Conservation (phyloP, 2,329 filamentous ascomycete species). For the Penicillium sp. region DNA sequence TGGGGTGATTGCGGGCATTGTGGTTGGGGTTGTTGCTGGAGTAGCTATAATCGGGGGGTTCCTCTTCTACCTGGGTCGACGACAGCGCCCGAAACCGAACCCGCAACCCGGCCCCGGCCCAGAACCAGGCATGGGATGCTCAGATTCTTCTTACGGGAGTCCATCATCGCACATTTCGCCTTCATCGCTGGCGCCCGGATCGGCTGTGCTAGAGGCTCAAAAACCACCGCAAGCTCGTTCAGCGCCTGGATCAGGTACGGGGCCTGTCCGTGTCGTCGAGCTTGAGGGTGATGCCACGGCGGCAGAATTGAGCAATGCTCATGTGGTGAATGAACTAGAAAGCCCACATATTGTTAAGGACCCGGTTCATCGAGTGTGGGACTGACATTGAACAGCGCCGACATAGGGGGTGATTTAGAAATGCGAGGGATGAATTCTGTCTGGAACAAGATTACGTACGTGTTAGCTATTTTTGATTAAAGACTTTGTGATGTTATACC, state of each 20-base stretch:
- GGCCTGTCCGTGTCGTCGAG: conserved; percentile 7
- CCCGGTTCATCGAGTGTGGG: neutral
- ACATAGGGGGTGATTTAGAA: neutral
- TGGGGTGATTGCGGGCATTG: conserved; percentile 12
- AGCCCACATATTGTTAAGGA: neutral
- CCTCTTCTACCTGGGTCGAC: conserved; percentile 7
- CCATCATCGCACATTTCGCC: neutral
- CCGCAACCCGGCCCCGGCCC: neutral
- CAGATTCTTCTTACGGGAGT: neutral
- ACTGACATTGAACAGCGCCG: neutral
- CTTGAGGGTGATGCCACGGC: conserved; percentile 8
- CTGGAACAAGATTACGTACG: too few relatives aligned
- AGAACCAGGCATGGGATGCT: neutral
- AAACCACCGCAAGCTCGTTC: conserved; percentile 1
- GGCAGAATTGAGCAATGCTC: conserved; percentile 10
- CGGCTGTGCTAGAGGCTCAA: neutral
- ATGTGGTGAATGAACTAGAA: conserved; percentile 10
- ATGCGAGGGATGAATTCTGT: too few relatives aligned
- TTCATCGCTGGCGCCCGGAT: neutral
- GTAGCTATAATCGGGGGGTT: conserved; percentile 8
- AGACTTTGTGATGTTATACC: too few relatives aligned
- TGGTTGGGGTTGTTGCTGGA: conserved; percentile 11
- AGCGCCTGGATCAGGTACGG: conserved; percentile 3
- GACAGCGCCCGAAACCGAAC: neutral
- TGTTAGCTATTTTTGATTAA: too few relatives aligned